Conservation (phyloP, 169 alveolate species). For the Amoebophrya sp. region DNA sequence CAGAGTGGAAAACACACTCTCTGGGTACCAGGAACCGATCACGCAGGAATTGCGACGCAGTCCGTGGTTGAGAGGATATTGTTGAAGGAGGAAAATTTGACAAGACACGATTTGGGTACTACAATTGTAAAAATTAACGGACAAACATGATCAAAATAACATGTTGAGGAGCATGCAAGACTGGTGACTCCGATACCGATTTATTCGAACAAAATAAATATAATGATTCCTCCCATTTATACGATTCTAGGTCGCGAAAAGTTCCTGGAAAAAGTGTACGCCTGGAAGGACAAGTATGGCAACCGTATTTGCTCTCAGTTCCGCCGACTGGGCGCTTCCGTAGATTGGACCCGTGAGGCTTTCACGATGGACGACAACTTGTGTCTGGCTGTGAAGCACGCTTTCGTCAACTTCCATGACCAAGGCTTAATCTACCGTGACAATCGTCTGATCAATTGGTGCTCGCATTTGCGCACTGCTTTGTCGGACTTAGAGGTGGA, state of each 20-base stretch:
- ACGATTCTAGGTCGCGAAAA: slow-evolving; percentile 96
- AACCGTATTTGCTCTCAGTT: slow-evolving; percentile 80
- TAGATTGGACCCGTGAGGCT: slow-evolving; percentile 95
- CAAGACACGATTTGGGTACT: slow-evolving; percentile 91
- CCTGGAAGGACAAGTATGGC: slow-evolving; percentile 97
- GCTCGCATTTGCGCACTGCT: slow-evolving; percentile 94
- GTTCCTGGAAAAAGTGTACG: slow-evolving; percentile 87
- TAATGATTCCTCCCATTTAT: no score
- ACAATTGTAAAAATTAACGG: no score
- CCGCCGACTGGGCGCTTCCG: slow-evolving; percentile 80
- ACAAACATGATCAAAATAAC: no score
- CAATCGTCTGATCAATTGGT: slow-evolving; percentile 95
- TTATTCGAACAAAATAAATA: no score
- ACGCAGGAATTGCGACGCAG: slow-evolving; percentile 97
- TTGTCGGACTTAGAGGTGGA: slow-evolving; percentile 98
- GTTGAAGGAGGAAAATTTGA: slow-evolving; percentile 78
- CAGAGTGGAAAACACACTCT: slow-evolving; percentile 88
- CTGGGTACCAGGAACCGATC: slow-evolving; percentile 94
- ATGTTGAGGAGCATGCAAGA: no score
- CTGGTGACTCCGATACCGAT: no score
- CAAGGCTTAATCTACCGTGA: slow-evolving; percentile 79
- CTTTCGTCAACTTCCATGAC: slow-evolving; percentile 66
- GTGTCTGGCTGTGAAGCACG: slow-evolving; percentile 77
- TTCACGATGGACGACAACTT: slow-evolving; percentile 91
- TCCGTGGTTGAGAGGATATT: slow-evolving; percentile 93